Base-by-base conservation (phyloP, 1,284 basidiomycete genomes). In the Moesziomyces sp. region DNA sequence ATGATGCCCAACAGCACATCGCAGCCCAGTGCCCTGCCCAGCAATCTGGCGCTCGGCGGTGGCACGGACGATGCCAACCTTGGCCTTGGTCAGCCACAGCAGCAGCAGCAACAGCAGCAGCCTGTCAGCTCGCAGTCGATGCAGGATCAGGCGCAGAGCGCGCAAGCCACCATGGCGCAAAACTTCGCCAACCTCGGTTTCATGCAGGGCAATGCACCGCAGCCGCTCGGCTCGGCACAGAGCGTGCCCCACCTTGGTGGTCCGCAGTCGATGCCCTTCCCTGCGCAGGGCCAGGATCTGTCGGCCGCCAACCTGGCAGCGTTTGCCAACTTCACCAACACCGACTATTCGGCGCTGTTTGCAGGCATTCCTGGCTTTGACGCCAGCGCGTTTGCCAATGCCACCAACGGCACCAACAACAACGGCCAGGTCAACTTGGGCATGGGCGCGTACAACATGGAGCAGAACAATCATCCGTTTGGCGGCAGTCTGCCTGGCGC, bases 181-280 rank as follows among this genome's bases (percentile, higher is more conserved):
- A 63, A 58, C 46, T 76, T 76, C 52, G 65, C 63, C 54, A 53
- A 73, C 19, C 58, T 76, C 10, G 58, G 58, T 16, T 70, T 74
- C 24, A 42, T 69, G 54, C 66, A 66, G 52, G n/a, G 38, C 55
- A 65, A 62, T 19, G 58, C 62, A 33, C 67, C 74, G 21, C 74
- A 76, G 50, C 70, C 70, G 5, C 49, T 78, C 2, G 76, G 76
- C 19, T 59, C 65, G 1, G 58, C 68, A 8, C 74, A 76, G 51
- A 71, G 66, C 40, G 59, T 76, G 23, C 69, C 76, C 13, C 76
- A 78, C 49, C 71, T 78, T 5, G 76, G 76, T 33, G 76, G 76
- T 8, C 76, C 76, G 33, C 76, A 78, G 51, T 74, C 70, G 21
- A 78, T 78, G 76, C 76, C 76, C 13, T 78, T 78, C 58, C 76